These are phyloP conservation scores for Tetradesmus obliquus DNA, from an alignment of 139 green algal genomes.

Conservation along the genomic window DNA sequence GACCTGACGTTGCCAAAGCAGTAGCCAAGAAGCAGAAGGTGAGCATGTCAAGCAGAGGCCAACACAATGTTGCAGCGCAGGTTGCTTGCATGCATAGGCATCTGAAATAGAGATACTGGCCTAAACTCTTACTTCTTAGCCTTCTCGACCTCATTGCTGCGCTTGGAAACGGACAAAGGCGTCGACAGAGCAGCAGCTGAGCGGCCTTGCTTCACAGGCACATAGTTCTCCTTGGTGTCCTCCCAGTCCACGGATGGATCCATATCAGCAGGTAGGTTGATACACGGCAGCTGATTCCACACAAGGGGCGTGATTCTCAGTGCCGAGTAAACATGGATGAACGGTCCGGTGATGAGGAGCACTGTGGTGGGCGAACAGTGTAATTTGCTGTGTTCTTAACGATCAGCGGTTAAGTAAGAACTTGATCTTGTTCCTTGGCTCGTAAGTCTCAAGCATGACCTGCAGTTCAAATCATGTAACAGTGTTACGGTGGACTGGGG, in stretches of 20 bases:
- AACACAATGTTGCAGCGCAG: background rate
- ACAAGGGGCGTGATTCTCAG: background rate
- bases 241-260: conserved; percentile 71
- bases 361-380: background rate
- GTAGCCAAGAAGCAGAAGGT: background rate
- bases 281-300: background rate
- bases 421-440: no score
- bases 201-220: conserved; percentile 78
- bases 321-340: background rate
- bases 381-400: no score
- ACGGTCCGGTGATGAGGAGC: background rate
- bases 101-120: background rate
- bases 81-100: background rate
- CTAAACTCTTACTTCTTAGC: conserved; percentile 32
- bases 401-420: no score
- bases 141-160: conserved; percentile 44
- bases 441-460: background rate
- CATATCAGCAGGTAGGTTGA: background rate
- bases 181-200: conserved; percentile 59
- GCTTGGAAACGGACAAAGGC: conserved; percentile 1
- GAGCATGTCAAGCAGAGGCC: background rate
- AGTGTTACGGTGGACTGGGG: background rate
- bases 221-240: conserved; percentile 88
- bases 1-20: background rate
- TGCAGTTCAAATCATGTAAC: background rate